These are phyloP conservation scores for Achlya hypogyna DNA, from an alignment of 352 stramenopile species.

Conservation along the genomic window DNA sequence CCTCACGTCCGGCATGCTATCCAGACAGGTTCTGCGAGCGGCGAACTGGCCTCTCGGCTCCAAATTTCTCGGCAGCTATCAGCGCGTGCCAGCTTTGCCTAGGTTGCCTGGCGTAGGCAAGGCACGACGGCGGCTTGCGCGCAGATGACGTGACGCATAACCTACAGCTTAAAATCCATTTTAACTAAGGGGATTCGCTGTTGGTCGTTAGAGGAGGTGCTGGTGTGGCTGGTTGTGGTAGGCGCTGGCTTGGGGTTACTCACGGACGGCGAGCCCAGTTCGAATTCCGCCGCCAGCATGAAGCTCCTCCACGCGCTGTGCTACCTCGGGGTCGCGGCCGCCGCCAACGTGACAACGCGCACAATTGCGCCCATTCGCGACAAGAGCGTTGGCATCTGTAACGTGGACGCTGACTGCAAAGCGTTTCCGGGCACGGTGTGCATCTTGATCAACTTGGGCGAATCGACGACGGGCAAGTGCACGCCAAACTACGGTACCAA, in stretches of 20 bases:
- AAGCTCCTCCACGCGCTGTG: not conserved
- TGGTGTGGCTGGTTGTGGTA: too few relatives aligned
- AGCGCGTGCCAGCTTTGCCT: too few relatives aligned
- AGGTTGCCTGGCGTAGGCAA: too few relatives aligned
- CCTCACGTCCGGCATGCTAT: too few relatives aligned
- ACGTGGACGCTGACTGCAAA: slow-evolving; percentile 57
- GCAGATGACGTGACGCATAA: too few relatives aligned
- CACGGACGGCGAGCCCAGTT: too few relatives aligned
- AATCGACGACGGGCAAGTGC: slow-evolving; percentile 64
- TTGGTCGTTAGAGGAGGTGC: too few relatives aligned
- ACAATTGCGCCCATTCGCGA: not conserved
- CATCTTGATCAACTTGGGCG: slow-evolving; percentile 70
- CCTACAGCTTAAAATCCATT: too few relatives aligned
- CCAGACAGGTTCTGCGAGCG: too few relatives aligned
- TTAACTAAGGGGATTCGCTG: too few relatives aligned
- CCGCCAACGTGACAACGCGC: not conserved
- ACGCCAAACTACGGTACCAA: slow-evolving; percentile 70
- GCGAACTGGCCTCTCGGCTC: not conserved
- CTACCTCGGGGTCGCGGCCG: not conserved
- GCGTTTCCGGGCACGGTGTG: slow-evolving; percentile 60
- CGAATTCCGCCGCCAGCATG: not conserved
- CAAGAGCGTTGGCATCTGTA: slow-evolving; percentile 8
- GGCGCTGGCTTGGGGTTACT: too few relatives aligned
- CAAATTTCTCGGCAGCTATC: not conserved
- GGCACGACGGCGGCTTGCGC: too few relatives aligned